Percentiles rank a stretch among this genome's conserved stretches.
Evolutionary conservation across 345 rosid species (phyloP).

Genomic region (Odontarrhena argentea): DNA sequence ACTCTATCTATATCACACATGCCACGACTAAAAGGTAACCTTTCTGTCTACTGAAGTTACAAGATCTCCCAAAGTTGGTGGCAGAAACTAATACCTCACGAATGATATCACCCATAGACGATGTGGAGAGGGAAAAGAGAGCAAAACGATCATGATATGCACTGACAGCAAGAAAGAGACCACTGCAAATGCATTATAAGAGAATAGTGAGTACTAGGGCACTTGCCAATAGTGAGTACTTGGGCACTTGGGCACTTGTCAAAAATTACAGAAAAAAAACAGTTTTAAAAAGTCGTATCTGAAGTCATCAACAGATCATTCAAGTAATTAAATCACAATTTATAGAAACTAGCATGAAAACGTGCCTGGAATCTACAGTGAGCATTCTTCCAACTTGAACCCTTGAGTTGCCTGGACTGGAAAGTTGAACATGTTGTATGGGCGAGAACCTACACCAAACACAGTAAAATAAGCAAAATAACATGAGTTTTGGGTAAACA

Average conservation of each 20-base stretch:
- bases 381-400: slow-evolving; percentile 86
- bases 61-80: slow-evolving; percentile 30
- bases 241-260: slow-evolving; percentile 2
- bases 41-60: slow-evolving; percentile 21
- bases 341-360: slow-evolving; percentile 3
- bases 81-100: slow-evolving; percentile 56
- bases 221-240: neutral
- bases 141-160: slow-evolving; percentile 85
- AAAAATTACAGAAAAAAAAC: neutral
- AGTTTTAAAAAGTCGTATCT: slow-evolving; percentile 4
- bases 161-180: slow-evolving; percentile 74
- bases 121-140: slow-evolving; percentile 72
- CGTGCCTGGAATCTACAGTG: slow-evolving; percentile 82
- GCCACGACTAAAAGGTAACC: slow-evolving; percentile 11
- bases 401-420: slow-evolving; percentile 79
- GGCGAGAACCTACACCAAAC: slow-evolving; percentile 77
- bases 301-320: slow-evolving; percentile 20
- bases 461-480: slow-evolving; percentile 31
- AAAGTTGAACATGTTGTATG: slow-evolving; percentile 76
- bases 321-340: slow-evolving; percentile 14
- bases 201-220: neutral
- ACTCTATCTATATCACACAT: slow-evolving; percentile 6
- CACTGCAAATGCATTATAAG: slow-evolving; percentile 53
- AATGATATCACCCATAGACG: slow-evolving; percentile 62
- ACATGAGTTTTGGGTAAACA: slow-evolving; percentile 25